phyloP scores from a whole-genome alignment of 139 green algal species.

The Raphidocelis subcapitata region DNA sequence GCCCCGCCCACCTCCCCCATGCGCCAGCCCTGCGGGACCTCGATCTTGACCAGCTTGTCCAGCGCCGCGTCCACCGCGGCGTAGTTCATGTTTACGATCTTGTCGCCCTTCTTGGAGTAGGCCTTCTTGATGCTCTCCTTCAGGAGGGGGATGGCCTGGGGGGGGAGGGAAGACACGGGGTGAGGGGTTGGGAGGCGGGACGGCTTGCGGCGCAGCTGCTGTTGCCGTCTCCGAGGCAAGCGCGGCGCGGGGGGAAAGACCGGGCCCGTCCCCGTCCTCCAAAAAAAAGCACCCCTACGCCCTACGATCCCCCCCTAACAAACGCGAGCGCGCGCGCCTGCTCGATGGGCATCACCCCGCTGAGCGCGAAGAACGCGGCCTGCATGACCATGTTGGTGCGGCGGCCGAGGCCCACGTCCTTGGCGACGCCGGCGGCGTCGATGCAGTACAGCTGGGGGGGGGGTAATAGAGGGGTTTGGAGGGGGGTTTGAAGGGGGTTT shows the following conservation, averaged over 20 bases:
- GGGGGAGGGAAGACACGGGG: not conserved
- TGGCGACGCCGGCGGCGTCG: constrained; percentile 40
- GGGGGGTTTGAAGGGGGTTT: no score
- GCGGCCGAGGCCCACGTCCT: constrained; percentile 44
- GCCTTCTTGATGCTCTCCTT: constrained; percentile 63
- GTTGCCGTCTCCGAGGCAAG: no score
- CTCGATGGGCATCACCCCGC: constrained; percentile 46
- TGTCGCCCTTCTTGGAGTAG: constrained; percentile 61
- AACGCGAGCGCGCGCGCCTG: constrained; percentile 17
- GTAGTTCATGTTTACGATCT: constrained; percentile 53
- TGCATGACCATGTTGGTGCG: constrained; percentile 70
- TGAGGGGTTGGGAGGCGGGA: no score
- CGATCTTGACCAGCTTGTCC: constrained; percentile 29
- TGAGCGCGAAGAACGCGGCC: constrained; percentile 61
- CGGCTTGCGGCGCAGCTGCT: no score
- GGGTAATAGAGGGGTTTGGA: no score
- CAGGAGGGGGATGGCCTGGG: constrained; percentile 46
- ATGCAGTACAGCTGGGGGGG: constrained; percentile 40
- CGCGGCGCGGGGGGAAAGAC: no score
- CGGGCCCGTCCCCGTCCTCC: no score
- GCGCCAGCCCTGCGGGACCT: constrained; percentile 42
- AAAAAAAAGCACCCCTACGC: no score
- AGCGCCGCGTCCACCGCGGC: constrained; percentile 49
- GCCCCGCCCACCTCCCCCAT: not conserved
- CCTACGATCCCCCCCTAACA: no score